Conservation (phyloP, 2,329 filamentous ascomycete species). For the Chalaropsis ovoidea region DNA sequence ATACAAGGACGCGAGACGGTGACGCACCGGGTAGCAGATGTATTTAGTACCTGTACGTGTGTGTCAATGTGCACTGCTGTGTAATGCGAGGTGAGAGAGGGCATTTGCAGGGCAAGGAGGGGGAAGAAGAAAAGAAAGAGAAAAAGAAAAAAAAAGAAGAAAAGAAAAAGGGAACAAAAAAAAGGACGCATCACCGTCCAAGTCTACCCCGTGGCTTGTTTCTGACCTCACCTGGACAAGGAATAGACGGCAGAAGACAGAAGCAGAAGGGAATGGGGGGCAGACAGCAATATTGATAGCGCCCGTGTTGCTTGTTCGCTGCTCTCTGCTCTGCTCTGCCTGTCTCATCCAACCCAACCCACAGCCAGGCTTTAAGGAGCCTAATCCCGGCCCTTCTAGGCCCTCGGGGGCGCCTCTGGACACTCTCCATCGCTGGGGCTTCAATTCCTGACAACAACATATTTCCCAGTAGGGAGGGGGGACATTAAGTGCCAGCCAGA, state of each 20-base stretch:
- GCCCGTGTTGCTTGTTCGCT: too few species aligned
- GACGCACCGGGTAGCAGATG: too few species aligned
- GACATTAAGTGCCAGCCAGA: background rate
- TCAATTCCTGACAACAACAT: slow-evolving; percentile 4
- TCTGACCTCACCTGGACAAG: background rate
- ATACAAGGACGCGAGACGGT: too few species aligned
- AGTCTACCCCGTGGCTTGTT: background rate
- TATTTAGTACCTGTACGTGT: slow-evolving; percentile 7
- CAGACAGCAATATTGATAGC: too few species aligned
- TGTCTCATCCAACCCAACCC: background rate
- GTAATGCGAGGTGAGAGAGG: slow-evolving; percentile 3
- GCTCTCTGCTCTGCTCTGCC: background rate
- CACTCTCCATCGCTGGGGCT: background rate
- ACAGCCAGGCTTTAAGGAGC: background rate
- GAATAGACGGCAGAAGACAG: background rate
- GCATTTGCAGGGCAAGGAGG: background rate
- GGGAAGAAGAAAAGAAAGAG: background rate
- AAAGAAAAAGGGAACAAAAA: background rate
- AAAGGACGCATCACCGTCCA: background rate
- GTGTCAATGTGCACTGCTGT: slow-evolving; percentile 5
- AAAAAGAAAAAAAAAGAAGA: too few species aligned
- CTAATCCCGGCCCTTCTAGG: background rate
- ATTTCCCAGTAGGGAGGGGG: background rate
- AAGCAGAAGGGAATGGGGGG: too few species aligned
- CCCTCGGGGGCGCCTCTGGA: background rate